Evolutionary conservation across 176 grass and related monocot species (phyloP).

Genomic region (Oryza glaberrima): DNA sequence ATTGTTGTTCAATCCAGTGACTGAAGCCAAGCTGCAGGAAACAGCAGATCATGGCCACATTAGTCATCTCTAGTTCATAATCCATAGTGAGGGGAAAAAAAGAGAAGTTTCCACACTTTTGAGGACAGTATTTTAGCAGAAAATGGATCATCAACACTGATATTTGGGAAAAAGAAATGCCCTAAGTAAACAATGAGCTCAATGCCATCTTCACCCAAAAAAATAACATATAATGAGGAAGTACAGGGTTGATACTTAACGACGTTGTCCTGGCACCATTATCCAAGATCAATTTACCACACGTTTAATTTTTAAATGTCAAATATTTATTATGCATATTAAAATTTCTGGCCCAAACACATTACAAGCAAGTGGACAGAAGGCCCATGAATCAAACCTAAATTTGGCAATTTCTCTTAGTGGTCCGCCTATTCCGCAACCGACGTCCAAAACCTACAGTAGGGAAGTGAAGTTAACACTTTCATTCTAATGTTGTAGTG

Average conservation of each 20-base stretch:
- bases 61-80: background rate
- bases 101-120: background rate
- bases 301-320: background rate
- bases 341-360: background rate
- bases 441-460: constrained; percentile 89
- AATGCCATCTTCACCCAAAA: background rate
- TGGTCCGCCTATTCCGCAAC: constrained; percentile 93
- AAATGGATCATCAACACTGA: constrained; percentile 18
- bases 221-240: background rate
- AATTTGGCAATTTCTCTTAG: constrained; percentile 96
- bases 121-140: background rate
- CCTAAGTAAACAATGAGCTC: constrained; percentile 7
- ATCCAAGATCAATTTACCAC: constrained; percentile 4
- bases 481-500: background rate
- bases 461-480: constrained; percentile 22
- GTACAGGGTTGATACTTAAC: background rate
- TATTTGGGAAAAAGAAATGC: background rate
- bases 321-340: constrained; percentile 10
- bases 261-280: background rate
- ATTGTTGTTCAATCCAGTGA: constrained; percentile 96
- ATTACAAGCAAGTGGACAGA: background rate
- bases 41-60: constrained; percentile 8
- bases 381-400: constrained; percentile 54
- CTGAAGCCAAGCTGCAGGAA: constrained; percentile 80
- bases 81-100: too few species aligned